Base-by-base conservation (phyloP, 176 grass and related monocot species). In the Cenchrus purpureus region DNA sequence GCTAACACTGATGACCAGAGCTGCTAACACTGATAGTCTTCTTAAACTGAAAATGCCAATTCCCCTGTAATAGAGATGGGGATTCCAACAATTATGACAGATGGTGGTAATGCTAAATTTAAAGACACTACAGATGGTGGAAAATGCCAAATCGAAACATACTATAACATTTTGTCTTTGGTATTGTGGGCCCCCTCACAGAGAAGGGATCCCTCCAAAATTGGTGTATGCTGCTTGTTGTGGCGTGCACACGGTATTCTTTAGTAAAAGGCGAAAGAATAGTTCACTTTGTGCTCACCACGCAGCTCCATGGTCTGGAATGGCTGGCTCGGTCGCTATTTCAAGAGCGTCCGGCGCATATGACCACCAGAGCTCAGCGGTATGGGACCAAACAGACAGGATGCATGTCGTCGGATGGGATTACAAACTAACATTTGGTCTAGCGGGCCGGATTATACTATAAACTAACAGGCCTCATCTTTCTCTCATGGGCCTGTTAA, bases 231-330 rank as follows among this genome's bases (percentile, higher is more conserved):
- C 78, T 82, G 83, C 72, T 73, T 86, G 0, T 28, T 82, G 83
- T 73, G 75, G 51, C 19, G 69, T 51, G 74, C 76, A 78, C 88
- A 93, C 76, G 88, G 77, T 93, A 92, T 95, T 89, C 76, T 85
- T 92, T 91, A 91, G 86, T 89, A 89, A 91, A 93, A 89, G 86
- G 84, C 84, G 87, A 91, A 93, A 91, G 81, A 91, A 88, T 88
- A 91, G 78, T 86, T 93, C 56, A 55, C 83, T 60, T 58, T 78
- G 83, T 85, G 83, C 83, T 70, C 63, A 78, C 74, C 64, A 85
- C 74, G 25, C 74, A 78, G 83, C 74, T 70, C n/a, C 74, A 25
- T 82, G 20, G 1, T 1, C 22, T 60, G 4, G 0, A 11, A 3
- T 0, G 1, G 0, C 1, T 1, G 12, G 13, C 14, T 4, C 3